Evolutionary conservation across 2,329 filamentous ascomycete species (phyloP).

Genomic region (Xylariaceae sp.): DNA sequence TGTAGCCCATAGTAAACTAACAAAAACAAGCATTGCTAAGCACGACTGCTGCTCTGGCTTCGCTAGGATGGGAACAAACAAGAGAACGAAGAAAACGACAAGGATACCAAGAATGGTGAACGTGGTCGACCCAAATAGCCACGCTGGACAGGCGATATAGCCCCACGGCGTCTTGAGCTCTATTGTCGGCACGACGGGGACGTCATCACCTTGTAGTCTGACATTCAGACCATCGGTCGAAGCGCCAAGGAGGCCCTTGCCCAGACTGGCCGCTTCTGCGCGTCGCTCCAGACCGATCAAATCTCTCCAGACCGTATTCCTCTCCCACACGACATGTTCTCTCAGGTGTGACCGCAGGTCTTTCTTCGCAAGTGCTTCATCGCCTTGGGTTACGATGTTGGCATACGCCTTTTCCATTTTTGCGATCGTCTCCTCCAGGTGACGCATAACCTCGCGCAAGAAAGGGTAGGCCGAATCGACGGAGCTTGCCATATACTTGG

Average conservation of each 20-base stretch:
- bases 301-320: slow-evolving; percentile 97
- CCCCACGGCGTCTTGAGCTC: slow-evolving; percentile 77
- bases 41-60: slow-evolving; percentile 93
- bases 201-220: slow-evolving; percentile 80
- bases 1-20: slow-evolving; percentile 92
- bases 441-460: slow-evolving; percentile 63
- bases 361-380: slow-evolving; percentile 70
- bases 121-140: slow-evolving; percentile 80
- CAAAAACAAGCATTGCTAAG: slow-evolving; percentile 86
- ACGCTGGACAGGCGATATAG: slow-evolving; percentile 68
- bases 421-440: slow-evolving; percentile 66
- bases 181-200: slow-evolving; percentile 56
- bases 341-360: slow-evolving; percentile 86
- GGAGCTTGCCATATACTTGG: slow-evolving; percentile 66
- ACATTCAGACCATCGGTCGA: slow-evolving; percentile 64
- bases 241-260: slow-evolving; percentile 74
- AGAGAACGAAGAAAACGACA: slow-evolving; percentile 66
- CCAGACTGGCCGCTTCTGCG: slow-evolving; percentile 88
- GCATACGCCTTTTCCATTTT: slow-evolving; percentile 78
- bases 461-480: slow-evolving; percentile 83
- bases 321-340: slow-evolving; percentile 97
- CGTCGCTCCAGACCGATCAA: slow-evolving; percentile 98
- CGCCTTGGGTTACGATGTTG: slow-evolving; percentile 75
- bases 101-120: slow-evolving; percentile 69
- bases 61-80: slow-evolving; percentile 77